Evolutionary conservation across 1,284 basidiomycete species (phyloP).

Genomic region (Veloboletus limbatus): DNA sequence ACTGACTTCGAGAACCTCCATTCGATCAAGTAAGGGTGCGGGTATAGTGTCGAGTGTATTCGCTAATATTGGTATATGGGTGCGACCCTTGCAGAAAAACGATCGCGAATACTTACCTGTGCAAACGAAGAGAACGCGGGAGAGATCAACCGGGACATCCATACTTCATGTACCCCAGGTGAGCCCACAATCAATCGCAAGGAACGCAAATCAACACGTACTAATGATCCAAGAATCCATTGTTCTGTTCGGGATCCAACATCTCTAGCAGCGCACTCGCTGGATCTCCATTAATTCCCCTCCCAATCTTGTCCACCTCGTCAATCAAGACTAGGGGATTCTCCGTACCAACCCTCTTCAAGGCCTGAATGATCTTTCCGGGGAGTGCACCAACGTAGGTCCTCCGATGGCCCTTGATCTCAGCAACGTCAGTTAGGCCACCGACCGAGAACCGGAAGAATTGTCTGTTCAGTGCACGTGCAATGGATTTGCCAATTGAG

Average conservation of each 20-base stretch:
- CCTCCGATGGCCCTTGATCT: slow-evolving; percentile 97
- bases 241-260: slow-evolving; percentile 98
- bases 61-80: slow-evolving; percentile 38
- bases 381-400: slow-evolving; percentile 97
- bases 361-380: slow-evolving; percentile 96
- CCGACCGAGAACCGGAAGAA: slow-evolving; percentile 98
- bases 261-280: slow-evolving; percentile 93
- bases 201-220: slow-evolving; percentile 37
- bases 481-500: slow-evolving; percentile 92
- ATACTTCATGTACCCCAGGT: slow-evolving; percentile 50
- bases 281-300: slow-evolving; percentile 94
- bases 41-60: slow-evolving; percentile 96
- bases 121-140: slow-evolving; percentile 95
- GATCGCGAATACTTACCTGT: slow-evolving; percentile 51
- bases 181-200: slow-evolving; percentile 1
- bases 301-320: slow-evolving; percentile 98
- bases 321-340: slow-evolving; percentile 97
- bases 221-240: slow-evolving; percentile 96
- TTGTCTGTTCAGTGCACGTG: slow-evolving; percentile 79
- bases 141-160: slow-evolving; percentile 97
- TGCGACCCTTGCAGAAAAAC: neutral
- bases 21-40: slow-evolving; percentile 91
- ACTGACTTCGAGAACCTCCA: slow-evolving; percentile 96
- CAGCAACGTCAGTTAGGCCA: slow-evolving; percentile 95
- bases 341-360: slow-evolving; percentile 96